phyloP scores from a whole-genome alignment of 2,329 filamentous ascomycete genomes.

The Botryosphaeria dothidea region DNA sequence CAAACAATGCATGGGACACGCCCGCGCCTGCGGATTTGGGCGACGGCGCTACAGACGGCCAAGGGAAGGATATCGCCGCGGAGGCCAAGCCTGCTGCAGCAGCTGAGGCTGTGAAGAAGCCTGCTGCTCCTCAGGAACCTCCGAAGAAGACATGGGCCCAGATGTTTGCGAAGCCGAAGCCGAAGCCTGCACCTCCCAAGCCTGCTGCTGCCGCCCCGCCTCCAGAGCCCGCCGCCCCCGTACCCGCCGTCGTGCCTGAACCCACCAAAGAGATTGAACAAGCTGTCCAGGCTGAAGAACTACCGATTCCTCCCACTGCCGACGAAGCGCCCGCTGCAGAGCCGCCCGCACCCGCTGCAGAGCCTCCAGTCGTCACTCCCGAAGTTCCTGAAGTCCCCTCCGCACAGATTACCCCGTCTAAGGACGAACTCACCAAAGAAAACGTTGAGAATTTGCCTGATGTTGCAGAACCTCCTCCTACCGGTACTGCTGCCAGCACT shows the following conservation, averaged over 20 bases:
- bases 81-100: constrained; percentile 31
- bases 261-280: constrained; percentile 39
- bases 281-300: constrained; percentile 43
- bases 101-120: constrained; percentile 36
- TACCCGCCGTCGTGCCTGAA: constrained; percentile 33
- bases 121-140: constrained; percentile 34
- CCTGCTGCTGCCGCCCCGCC: constrained; percentile 35
- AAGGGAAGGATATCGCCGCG: constrained; percentile 42
- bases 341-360: constrained; percentile 22
- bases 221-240: constrained; percentile 40
- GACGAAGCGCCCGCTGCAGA: constrained; percentile 36
- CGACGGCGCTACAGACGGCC: constrained; percentile 41
- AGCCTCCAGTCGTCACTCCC: constrained; percentile 32
- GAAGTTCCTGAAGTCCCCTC: constrained; percentile 43
- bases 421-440: constrained; percentile 83
- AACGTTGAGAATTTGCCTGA: constrained; percentile 92
- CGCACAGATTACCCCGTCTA: constrained; percentile 61
- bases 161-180: constrained; percentile 51
- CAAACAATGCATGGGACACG: constrained; percentile 27
- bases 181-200: constrained; percentile 49
- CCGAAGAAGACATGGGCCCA: constrained; percentile 56
- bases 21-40: constrained; percentile 23
- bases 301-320: constrained; percentile 36
- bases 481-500: constrained; percentile 85
- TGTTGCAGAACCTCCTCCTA: constrained; percentile 72